phyloP scores from a whole-genome alignment of 2,329 filamentous ascomycete species.

The Aspergillus uvarum region DNA sequence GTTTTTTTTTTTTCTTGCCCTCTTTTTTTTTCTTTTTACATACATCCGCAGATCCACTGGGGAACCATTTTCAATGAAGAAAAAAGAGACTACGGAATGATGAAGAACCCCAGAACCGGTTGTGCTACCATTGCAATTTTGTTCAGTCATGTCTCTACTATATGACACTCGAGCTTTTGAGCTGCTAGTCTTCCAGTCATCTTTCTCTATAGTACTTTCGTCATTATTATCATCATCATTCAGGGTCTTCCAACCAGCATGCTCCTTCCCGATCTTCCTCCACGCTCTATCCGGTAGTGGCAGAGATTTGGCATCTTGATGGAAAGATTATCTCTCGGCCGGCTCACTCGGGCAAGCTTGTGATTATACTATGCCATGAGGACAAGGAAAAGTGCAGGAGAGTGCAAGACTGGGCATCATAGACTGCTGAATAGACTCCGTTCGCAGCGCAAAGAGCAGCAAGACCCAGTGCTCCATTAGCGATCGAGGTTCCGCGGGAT shows the following conservation, averaged over 20 bases:
- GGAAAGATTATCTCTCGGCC: conserved; percentile 1
- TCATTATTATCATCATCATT: not conserved
- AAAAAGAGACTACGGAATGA: conserved; percentile 1
- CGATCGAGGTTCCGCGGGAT: not conserved
- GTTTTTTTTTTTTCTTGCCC: conserved; percentile 8
- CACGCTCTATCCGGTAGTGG: conserved; percentile 3
- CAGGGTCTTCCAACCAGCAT: too few species aligned
- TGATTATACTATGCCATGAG: not conserved
- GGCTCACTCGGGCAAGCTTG: not conserved
- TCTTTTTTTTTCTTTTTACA: conserved; percentile 17
- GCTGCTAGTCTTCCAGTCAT: not conserved
- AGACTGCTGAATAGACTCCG: not conserved
- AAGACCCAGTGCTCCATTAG: not conserved
- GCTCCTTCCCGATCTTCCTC: conserved; percentile 13
- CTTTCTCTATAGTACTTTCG: not conserved
- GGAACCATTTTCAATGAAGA: conserved; percentile 10
- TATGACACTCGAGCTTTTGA: conserved; percentile 1
- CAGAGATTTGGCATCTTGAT: conserved; percentile 1
- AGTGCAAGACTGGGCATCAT: not conserved
- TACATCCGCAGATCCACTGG: conserved; percentile 33
- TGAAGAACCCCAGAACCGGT: conserved; percentile 4
- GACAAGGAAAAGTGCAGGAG: not conserved
- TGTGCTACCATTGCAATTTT: not conserved
- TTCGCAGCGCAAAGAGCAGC: not conserved
- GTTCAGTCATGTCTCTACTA: not conserved